Evolutionary conservation across 2,329 filamentous ascomycete species (phyloP), one percentile per base, ranked within the genome.

Genomic region (Pseudophaeomoniella oleicola): DNA sequence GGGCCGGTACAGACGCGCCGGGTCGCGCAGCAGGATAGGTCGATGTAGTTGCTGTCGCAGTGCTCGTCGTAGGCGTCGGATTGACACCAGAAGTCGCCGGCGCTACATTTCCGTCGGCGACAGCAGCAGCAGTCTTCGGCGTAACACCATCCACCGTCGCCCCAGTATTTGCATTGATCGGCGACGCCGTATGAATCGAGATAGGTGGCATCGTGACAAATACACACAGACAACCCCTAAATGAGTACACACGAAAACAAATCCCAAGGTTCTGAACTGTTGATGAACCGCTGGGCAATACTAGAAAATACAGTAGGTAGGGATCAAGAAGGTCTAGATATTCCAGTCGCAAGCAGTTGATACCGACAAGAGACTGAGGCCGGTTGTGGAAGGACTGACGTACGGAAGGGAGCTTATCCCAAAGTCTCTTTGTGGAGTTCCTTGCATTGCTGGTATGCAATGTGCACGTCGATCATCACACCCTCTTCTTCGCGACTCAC

Each of bases 131-230:
- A n/a, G 11, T 16, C n/a, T 13, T 10, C 13, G 37, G 37, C 9
- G 41, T 40, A 32, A 44, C 44, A 27, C 22, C 22, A 6, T 32
- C 30, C 6, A 15, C 6, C 30, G 37, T 36, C 17, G 38, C 39
- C 30, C 40, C 44, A 29, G 43, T 38, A 19, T 39, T 39, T 16
- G 42, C 42, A 40, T 46, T 47, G 27, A 46, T 42, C 16, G 45
- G 45, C 16, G 44, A 46, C 13, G 42, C 32, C 4, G 42, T 44
- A 36, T 49, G 42, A 17, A 46, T 37, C 14, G 42, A 38, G 19
- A 49, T 19, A 34, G 14, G 14, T 9, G 32, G 19, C 32, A 34
- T 34, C n/a, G 10, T 19, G 14, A 5, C 15, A 10, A 19, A 32
- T 5, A 15, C 14, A 14, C 13, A 32, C 13, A 13, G 22, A 29